Percentiles rank a stretch among this genome's conserved stretches.
Conservation (phyloP, 2,329 filamentous ascomycete genomes). For the Emydomyces testavorans region DNA sequence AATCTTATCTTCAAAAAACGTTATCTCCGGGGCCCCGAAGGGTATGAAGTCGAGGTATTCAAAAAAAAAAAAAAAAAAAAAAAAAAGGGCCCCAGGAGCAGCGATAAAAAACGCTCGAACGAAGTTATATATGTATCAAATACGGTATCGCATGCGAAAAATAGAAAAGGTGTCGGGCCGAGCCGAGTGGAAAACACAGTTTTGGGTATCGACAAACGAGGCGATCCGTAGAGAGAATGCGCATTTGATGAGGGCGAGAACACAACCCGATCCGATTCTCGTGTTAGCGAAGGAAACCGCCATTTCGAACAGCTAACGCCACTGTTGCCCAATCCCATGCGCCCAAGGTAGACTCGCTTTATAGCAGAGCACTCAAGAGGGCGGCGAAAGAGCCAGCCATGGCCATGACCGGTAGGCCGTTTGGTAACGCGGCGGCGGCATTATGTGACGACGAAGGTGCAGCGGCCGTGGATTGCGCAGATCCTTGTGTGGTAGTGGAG, state of each 20-base stretch:
- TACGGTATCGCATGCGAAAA: constrained; percentile 9
- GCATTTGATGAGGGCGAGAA: not conserved
- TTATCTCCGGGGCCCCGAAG: not conserved
- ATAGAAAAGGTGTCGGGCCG: constrained; percentile 6
- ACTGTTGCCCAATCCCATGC: not conserved
- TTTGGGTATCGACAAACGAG: not conserved
- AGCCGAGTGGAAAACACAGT: not conserved
- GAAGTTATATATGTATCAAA: constrained; percentile 6
- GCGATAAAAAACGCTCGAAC: not conserved
- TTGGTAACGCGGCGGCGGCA: constrained; percentile 15
- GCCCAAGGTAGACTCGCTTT: constrained; percentile 15
- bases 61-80: constrained; percentile 10
- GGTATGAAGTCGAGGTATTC: not conserved
- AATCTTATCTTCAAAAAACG: constrained; percentile 7
- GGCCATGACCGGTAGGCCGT: constrained; percentile 23
- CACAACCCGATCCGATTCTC: not conserved
- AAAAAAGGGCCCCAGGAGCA: constrained; percentile 1
- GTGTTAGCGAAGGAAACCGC: not conserved
- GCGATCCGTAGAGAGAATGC: constrained; percentile 4
- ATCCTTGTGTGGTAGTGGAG: not conserved
- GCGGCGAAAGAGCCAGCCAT: constrained; percentile 31
- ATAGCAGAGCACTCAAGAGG: constrained; percentile 28
- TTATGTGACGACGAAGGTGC: constrained; percentile 14
- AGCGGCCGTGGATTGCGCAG: not conserved
- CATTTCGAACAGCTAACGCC: not conserved